Evolutionary conservation across 768 basidiomycete species (phyloP), one percentile per base, ranked within the genome.

Genomic region (Lactarius akahatsu): DNA sequence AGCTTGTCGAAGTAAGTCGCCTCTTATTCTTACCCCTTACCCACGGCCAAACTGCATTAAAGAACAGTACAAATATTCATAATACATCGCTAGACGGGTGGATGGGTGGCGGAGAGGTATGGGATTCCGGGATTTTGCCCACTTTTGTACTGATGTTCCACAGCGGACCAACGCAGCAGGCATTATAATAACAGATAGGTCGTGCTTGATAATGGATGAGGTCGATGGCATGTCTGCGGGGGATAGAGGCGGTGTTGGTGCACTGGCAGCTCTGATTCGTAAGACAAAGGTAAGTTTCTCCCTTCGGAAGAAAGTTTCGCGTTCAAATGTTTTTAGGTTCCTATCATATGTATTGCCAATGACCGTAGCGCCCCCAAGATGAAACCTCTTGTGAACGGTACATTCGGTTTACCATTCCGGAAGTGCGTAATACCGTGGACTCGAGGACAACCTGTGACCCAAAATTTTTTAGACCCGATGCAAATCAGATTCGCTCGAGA

Each of bases 191-290:
- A 94, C 91, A 0, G 85, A 91, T 71, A 86, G 82, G 74, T 85
- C 91, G 0, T 93, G 94, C 70, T 80, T 99, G 55, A 98, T 99
- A 74, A 98, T 99, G 96, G 97, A 99, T 73, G 97, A 99, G 75
- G 96, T 98, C 2, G 97, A 99, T 70, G 97, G 97, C 1, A 99
- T 98, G 96, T 96, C 94, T 6, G 92, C 92, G 3, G 97, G 97
- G 20, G 97, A 99, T 76, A 84, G 97, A 55, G 97, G 97, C 18
- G 97, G 97, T 63, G 92, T 98, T 1, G 96, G 94, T 28, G 97
- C 97, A 7, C 75, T 99, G 71, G 94, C 94, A 65, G 87, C 88
- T 0, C 73, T 99, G 67, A 96, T 99, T 71, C 94, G 90, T 79
- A 98, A 96, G 81, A 90, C 91, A 26, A 93, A 90, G 81, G 94